These are phyloP conservation scores for Fragaria vesca DNA, from an alignment of 306 rosid species.

Conservation along the genomic window DNA sequence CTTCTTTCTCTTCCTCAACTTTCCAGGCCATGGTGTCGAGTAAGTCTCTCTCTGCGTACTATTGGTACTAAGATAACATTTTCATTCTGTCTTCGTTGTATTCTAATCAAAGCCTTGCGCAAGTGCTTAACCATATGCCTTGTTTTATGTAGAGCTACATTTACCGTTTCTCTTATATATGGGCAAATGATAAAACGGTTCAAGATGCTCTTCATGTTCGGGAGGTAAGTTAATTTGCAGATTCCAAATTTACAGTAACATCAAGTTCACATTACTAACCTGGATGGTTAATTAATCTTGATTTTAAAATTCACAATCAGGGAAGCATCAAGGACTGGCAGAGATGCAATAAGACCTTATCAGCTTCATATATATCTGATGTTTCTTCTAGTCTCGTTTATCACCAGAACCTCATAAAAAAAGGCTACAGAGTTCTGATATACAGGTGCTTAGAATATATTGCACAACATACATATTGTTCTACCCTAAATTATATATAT, in stretches of 20 bases:
- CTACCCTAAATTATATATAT: neutral
- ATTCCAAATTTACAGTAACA: neutral
- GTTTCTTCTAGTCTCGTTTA: slow-evolving; percentile 17
- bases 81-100: neutral
- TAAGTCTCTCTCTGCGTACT: neutral
- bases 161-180: neutral
- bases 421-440: slow-evolving; percentile 27
- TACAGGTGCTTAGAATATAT: slow-evolving; percentile 25
- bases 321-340: slow-evolving; percentile 24
- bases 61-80: neutral
- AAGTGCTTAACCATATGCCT: neutral
- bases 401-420: slow-evolving; percentile 26
- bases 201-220: slow-evolving; percentile 21
- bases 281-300: neutral
- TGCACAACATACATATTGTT: neutral
- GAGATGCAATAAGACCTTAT: slow-evolving; percentile 29
- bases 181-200: slow-evolving; percentile 24
- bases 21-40: slow-evolving; percentile 20
- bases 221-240: neutral
- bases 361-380: slow-evolving; percentile 9
- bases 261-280: neutral
- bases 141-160: neutral
- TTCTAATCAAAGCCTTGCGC: neutral
- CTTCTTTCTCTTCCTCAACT: neutral
- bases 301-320: slow-evolving; percentile 1